Evolutionary conservation across 2,329 filamentous ascomycete genomes (phyloP), one percentile per base, ranked within the genome.

Genomic region (Botrytis porri): DNA sequence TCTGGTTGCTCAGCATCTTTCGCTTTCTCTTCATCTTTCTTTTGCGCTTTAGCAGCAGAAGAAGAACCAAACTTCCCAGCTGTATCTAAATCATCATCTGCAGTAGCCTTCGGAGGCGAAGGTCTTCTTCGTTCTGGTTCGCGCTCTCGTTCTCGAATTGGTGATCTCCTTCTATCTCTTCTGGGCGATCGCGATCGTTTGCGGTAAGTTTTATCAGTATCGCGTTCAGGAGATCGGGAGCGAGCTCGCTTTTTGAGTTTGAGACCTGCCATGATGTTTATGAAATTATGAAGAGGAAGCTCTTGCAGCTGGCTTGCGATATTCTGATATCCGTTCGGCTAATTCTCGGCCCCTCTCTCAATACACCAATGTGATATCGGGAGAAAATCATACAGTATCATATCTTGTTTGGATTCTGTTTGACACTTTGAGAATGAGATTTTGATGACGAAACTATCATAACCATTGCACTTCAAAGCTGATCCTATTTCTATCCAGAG

Each of bases 111-210:
- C 77, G 82, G 83, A 69, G 79, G 84, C 64, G 84, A 80, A 74
- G 89, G 89, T 70, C 88, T 87, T 75, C 87, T 83, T 73, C 87
- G 82, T 73, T 82, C 74, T 29, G 76, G 77, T 29, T 70, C 67
- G 75, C 75, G 71, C 66, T 76, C 73, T 72, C 86, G 84, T 64
- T 70, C 67, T 76, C 75, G 71, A 71, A 76, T 77, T 20, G 84
- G 84, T 10, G 84, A 86, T 70, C 83, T 82, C 76, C 83, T 86
- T 78, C 83, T 79, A 74, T 81, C 80, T 78, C 82, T 81, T 43
- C 75, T 70, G 22, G 70, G 70, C n/a, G 70, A 72, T 72, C 51
- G 62, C 51, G 70, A 72, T 59, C 70, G 48, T 60, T 72, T 67
- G 51, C 70, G 70, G 41, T 72, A 72, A 69, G 51, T 59, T 48